phyloP scores from a whole-genome alignment of 768 basidiomycete genomes.

The Royoungia palumana region DNA sequence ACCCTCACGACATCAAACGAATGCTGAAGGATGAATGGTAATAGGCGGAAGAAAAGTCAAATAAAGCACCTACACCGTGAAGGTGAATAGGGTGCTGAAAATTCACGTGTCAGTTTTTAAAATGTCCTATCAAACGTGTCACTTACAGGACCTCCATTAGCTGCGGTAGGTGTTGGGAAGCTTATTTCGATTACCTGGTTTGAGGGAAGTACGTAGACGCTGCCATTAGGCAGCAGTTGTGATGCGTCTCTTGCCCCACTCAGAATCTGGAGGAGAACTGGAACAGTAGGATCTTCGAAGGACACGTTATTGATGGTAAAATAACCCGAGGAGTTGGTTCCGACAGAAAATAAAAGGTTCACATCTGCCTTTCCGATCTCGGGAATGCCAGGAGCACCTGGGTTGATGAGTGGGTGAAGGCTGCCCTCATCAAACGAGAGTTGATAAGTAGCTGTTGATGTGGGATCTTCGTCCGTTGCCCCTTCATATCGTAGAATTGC shows the following conservation, averaged over 20 bases:
- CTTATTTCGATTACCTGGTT: constrained; percentile 44
- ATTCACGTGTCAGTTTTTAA: not conserved
- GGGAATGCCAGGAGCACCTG: constrained; percentile 35
- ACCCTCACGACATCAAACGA: constrained; percentile 31
- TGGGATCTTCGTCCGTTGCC: constrained; percentile 41
- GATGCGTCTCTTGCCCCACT: constrained; percentile 43
- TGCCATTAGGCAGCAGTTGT: constrained; percentile 45
- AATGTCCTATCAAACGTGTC: not conserved
- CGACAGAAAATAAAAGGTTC: constrained; percentile 22
- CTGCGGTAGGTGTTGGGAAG: constrained; percentile 33
- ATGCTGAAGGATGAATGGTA: constrained; percentile 18
- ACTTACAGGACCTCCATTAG: constrained; percentile 25
- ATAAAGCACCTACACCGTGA: constrained; percentile 30
- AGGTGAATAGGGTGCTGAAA: constrained; percentile 34
- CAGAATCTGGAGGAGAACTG: constrained; percentile 53
- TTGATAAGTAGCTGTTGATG: constrained; percentile 19
- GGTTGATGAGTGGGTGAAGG: constrained; percentile 33
- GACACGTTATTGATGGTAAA: constrained; percentile 27
- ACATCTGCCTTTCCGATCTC: constrained; percentile 38
- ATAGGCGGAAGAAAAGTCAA: not conserved
- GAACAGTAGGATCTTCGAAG: constrained; percentile 40
- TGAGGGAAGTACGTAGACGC: constrained; percentile 41
- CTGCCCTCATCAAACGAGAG: constrained; percentile 37
- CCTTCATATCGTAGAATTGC: constrained; percentile 49
- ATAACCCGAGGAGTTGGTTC: not conserved